Conservation (phyloP, 169 alveolate genomes). For the Eimeria sp. region DNA sequence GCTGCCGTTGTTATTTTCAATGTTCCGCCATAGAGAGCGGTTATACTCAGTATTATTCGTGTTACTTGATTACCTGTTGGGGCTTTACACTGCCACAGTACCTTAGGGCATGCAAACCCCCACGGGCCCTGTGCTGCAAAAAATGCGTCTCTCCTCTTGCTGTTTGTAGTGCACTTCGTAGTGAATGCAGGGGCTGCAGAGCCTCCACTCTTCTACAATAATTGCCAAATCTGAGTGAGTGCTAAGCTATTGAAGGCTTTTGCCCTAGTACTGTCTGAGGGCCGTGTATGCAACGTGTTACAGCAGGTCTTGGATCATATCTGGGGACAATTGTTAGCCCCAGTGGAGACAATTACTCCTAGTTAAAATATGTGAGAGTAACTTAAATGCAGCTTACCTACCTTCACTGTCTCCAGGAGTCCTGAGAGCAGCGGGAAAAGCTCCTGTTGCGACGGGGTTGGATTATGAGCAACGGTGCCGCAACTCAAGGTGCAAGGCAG, state of each 20-base stretch:
- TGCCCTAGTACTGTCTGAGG: neutral
- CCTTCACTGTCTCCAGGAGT: too few relatives aligned
- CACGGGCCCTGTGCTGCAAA: neutral
- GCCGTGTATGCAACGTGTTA: neutral
- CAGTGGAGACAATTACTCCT: neutral
- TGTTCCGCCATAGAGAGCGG: neutral
- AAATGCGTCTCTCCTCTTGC: neutral
- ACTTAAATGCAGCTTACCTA: too few relatives aligned
- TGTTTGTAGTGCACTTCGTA: neutral
- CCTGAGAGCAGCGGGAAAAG: too few relatives aligned
- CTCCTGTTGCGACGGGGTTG: too few relatives aligned
- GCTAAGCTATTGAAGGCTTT: neutral
- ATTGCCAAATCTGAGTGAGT: neutral
- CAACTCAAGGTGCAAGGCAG: too few relatives aligned
- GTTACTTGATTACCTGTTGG: neutral
- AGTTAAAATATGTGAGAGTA: too few relatives aligned
- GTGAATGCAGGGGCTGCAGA: neutral
- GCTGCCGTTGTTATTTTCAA: neutral
- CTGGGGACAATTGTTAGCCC: neutral
- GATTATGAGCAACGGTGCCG: too few relatives aligned
- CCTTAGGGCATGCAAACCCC: neutral
- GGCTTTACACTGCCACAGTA: neutral
- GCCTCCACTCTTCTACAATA: neutral
- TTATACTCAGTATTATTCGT: neutral
- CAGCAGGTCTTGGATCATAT: neutral